A percentile compares a stretch with the other conserved stretches of the same genome.
Conservation (phyloP, 768 basidiomycete species). For the Auricularia sp. region DNA sequence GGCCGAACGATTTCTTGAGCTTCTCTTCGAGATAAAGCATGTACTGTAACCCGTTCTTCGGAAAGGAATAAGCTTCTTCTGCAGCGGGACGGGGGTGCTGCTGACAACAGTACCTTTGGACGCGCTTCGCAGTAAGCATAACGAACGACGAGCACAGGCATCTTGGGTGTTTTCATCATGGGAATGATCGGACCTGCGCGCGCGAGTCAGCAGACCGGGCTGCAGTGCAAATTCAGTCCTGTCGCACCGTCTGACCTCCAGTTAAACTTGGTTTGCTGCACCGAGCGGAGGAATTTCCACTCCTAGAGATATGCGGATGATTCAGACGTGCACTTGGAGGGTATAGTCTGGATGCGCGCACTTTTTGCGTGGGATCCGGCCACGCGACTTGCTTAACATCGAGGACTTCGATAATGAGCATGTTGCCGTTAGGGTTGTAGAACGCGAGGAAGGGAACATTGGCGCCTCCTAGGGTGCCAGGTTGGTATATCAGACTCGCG, state of each 20-base stretch:
- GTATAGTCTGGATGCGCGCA: not conserved
- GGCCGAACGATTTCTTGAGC: not conserved
- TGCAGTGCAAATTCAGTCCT: not conserved
- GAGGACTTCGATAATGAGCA: not conserved
- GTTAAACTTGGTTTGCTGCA: not conserved
- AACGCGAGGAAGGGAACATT: not conserved
- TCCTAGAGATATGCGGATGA: not conserved
- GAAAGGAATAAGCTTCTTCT: not conserved
- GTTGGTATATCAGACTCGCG: no score
- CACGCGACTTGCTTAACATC: not conserved
- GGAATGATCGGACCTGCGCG: not conserved
- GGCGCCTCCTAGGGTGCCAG: no score
- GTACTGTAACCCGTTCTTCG: not conserved
- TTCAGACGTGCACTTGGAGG: not conserved
- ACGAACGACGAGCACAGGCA: not conserved
- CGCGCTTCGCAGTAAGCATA: not conserved
- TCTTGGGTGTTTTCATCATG: constrained; percentile 1
- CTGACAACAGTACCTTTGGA: not conserved
- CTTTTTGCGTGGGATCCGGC: not conserved
- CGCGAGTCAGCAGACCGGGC: not conserved
- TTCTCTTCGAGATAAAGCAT: not conserved
- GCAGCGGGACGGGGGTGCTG: not conserved
- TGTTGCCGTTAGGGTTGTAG: not conserved
- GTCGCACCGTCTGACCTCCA: not conserved
- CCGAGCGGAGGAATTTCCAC: not conserved